These are phyloP conservation scores for Diddensiella caesifluorescens DNA, from an alignment of 805 yeast genomes.

Conservation along the genomic window DNA sequence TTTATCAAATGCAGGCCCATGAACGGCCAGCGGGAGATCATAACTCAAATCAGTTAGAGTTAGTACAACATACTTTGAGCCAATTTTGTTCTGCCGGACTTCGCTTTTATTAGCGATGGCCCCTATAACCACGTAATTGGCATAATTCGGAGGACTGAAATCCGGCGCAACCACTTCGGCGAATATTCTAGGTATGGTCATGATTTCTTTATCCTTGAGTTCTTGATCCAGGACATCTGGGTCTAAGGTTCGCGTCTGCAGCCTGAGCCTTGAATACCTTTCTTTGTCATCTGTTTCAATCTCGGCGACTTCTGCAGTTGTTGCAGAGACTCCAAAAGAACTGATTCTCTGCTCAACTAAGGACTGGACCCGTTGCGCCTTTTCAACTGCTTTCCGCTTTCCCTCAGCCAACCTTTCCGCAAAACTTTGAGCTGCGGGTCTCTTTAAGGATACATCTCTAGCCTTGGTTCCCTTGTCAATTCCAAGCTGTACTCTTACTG, in stretches of 20 bases:
- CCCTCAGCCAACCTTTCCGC: conserved; percentile 9
- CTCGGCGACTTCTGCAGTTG: neutral
- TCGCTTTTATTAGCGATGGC: conserved; percentile 54
- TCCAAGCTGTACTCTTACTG: conserved; percentile 22
- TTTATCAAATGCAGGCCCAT: conserved; percentile 61
- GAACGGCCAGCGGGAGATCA: conserved; percentile 54
- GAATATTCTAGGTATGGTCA: conserved; percentile 53
- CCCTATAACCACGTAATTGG: conserved; percentile 81
- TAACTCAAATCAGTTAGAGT: conserved; percentile 63
- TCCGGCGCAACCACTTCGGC: conserved; percentile 67
- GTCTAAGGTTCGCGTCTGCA: conserved; percentile 46
- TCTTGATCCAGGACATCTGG: conserved; percentile 33
- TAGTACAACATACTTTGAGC: conserved; percentile 54
- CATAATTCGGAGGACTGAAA: conserved; percentile 59
- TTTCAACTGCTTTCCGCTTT: neutral
- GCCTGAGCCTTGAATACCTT: conserved; percentile 38
- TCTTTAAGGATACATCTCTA: conserved; percentile 18
- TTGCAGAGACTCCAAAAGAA: conserved; percentile 1
- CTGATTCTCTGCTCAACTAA: conserved; percentile 2
- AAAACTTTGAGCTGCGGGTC: conserved; percentile 11
- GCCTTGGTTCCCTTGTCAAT: conserved; percentile 23
- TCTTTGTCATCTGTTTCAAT: conserved; percentile 35
- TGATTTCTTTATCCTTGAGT: conserved; percentile 46
- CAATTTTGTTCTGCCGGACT: conserved; percentile 36
- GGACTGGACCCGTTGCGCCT: neutral